Evolutionary conservation across 1,284 basidiomycete species (phyloP), one percentile per base, ranked within the genome.

Genomic region (Austropuccinia psidii): DNA sequence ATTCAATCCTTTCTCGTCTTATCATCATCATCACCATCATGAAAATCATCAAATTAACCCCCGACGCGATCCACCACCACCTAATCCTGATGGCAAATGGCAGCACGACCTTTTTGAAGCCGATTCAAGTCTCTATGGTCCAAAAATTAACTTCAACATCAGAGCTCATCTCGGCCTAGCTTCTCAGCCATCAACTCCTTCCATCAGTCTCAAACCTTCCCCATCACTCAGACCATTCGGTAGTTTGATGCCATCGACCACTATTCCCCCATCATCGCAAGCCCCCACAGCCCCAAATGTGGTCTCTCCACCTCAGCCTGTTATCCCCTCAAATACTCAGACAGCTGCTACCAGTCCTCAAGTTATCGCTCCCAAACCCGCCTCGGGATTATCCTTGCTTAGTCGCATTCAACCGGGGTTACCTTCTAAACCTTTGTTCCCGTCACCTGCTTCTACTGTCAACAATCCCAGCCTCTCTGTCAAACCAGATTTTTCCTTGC

Each of bases 171-270:
- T 55, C n/a, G 21, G n/a, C n/a, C n/a, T 31, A 8, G 31, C 54
- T 55, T 55, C 54, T 4, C 31, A 21, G 33, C 21, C 27, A 27
- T 31, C 54, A 29, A 21, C 19, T 3, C 54, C 54, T 29, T 15
- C 31, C 17, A 29, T 33, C 35, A 33, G 39, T 66, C 45, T 11
- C n/a, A 52, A 31, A 37, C 64, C 64, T 49, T 54, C 67, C 33
- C 67, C 67, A 15, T 69, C 67, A n/a, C 55, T 69, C 19, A 43
- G 67, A 24, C 67, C 55, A 13, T 58, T 69, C 33, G 55, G 67
- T 17, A 69, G 35, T 41, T n/a, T 21, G 39, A 19, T 39, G 0
- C 4, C 29, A 19, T n/a, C n/a, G n/a, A 11, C 41, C 24, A 43
- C 54, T 29, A 33, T 31, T 27, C 15, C 41, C 35, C 52, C 54